Evolutionary conservation across 805 yeast species (phyloP).

Genomic region (Kazachstania viticola): DNA sequence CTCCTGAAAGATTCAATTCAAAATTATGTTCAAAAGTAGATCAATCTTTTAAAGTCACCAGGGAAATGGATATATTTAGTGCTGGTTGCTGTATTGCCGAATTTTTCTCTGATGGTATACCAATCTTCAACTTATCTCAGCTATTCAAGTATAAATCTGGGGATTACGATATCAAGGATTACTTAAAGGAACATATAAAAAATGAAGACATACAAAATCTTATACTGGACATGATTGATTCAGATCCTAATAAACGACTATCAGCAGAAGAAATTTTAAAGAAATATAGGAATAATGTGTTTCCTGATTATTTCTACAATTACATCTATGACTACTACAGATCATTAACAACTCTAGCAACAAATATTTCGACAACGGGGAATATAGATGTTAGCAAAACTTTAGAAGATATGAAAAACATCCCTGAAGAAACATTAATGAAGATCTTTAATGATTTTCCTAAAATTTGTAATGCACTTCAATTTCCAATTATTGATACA

Average conservation of each 20-base stretch:
- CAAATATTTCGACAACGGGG: constrained; percentile 13
- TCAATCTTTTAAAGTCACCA: constrained; percentile 28
- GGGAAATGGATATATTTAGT: constrained; percentile 72
- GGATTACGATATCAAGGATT: constrained; percentile 43
- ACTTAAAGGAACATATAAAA: constrained; percentile 28
- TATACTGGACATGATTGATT: constrained; percentile 48
- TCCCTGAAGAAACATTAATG: constrained; percentile 31
- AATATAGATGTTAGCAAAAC: constrained; percentile 8
- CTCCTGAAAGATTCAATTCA: constrained; percentile 75
- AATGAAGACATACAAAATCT: constrained; percentile 40
- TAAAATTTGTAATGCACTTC: constrained; percentile 22
- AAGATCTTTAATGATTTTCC: constrained; percentile 50
- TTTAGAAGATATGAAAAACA: constrained; percentile 9
- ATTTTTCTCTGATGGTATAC: constrained; percentile 72
- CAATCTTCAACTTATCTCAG: constrained; percentile 79
- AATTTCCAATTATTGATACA: constrained; percentile 7
- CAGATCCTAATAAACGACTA: constrained; percentile 51
- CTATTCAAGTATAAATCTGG: constrained; percentile 68
- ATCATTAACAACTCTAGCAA: constrained; percentile 23
- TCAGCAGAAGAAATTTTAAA: constrained; percentile 43
- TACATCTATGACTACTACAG: constrained; percentile 61
- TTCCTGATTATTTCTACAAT: constrained; percentile 58
- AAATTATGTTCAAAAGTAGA: constrained; percentile 7
- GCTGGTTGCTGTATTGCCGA: constrained; percentile 88
- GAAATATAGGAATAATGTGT: constrained; percentile 38